Percentiles rank a stretch among this genome's conserved stretches.
Conservation (phyloP, 495 filamentous ascomycete genomes). For the Trichoderma parareesei region DNA sequence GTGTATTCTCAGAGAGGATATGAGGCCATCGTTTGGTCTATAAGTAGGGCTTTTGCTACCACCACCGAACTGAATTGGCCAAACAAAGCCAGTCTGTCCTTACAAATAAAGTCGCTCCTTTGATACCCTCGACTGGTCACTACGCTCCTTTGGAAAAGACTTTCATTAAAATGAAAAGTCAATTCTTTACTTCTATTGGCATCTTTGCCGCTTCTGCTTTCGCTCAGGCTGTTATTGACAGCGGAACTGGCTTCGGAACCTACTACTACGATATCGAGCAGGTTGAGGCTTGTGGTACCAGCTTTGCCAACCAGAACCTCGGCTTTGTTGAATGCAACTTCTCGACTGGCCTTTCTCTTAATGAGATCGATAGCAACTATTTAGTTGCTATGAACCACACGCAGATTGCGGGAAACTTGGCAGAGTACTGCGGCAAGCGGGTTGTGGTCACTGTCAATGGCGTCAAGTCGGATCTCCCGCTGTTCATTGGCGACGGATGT, state of each 20-base stretch:
- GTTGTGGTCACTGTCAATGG: neutral
- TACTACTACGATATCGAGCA: neutral
- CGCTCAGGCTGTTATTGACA: neutral
- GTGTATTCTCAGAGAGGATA: neutral
- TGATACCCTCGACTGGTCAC: neutral
- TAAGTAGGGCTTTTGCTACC: neutral
- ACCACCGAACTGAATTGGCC: no score
- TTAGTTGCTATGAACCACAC: constrained; percentile 5
- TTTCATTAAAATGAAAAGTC: neutral
- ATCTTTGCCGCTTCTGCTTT: constrained; percentile 4
- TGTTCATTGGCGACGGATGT: neutral
- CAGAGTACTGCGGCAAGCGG: neutral
- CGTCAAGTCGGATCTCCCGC: neutral
- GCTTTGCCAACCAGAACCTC: neutral
- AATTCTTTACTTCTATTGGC: neutral
- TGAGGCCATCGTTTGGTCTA: neutral
- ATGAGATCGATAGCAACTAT: neutral
- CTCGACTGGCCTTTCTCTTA: neutral
- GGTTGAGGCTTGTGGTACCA: neutral
- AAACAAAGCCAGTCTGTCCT: neutral
- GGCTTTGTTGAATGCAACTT: constrained; percentile 4
- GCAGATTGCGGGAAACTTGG: neutral
- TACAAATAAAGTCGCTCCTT: neutral
- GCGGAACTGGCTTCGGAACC: neutral
- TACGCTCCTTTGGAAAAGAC: neutral